Evolutionary conservation across 164 flowering plant species (phyloP), one percentile per base, ranked within the genome.

Genomic region (Vitis amurensis): DNA sequence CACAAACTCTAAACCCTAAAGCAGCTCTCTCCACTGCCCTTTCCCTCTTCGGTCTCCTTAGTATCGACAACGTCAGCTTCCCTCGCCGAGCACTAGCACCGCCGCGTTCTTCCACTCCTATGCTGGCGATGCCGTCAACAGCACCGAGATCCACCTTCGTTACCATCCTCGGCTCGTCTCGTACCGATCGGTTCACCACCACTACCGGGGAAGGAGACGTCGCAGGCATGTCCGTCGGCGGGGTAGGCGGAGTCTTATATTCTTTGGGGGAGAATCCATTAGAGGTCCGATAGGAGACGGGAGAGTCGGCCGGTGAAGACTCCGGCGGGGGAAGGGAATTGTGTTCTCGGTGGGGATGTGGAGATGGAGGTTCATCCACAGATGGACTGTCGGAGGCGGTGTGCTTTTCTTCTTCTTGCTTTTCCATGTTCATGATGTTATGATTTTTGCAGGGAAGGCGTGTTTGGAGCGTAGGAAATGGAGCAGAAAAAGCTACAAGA

Each of bases 1-100:
- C 87, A 68, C 74, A 74, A 59, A 82, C 56, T 78, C 91, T 81
- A 16, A 78, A 76, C 53, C 71, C 83, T 31, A 87, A 55, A 55
- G 72, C 78, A 19, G 71, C 80, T 70, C 59, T 85, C 66, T 57
- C 80, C 73, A 74, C 66, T 76, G 63, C 57, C 10, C 19, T 50
- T 12, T 71, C 85, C 37, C 74, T 73, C 72, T 55, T 61, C 56
- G 64, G 52, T 49, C 75, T 69, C 71, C 61, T 73, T 71, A 47
- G n/a, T 9, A 71, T 72, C 55, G 83, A 70, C 50, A 63, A 44
- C 7, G 80, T 51, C 65, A 15, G 16, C 37, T 50, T 63, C 19
- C 13, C 9, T 50, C 52, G n/a, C 64, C 68, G 47, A 29, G 70
- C 76, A 1, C 50, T 70, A 17, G 63, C 63, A 3, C 9, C 64